phyloP scores from a whole-genome alignment of 495 filamentous ascomycete genomes.

The Penicillium verhagenii region DNA sequence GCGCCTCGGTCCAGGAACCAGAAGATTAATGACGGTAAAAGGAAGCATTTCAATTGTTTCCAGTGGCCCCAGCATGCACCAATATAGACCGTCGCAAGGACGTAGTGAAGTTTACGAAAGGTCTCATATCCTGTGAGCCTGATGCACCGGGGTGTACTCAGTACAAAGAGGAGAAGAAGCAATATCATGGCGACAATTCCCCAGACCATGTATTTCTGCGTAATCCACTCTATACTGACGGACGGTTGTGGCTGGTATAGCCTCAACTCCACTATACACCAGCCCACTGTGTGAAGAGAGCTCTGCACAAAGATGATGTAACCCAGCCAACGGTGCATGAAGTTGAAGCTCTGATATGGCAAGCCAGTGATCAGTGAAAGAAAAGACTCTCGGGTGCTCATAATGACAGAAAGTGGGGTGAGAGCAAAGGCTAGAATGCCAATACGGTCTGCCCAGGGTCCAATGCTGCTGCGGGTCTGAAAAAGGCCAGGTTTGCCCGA shows the following conservation, averaged over 20 bases:
- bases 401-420: slow-evolving; percentile 59
- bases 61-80: slow-evolving; percentile 70
- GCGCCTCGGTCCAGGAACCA: slow-evolving; percentile 55
- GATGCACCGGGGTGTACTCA: slow-evolving; percentile 55
- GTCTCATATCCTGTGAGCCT: slow-evolving; percentile 64
- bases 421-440: slow-evolving; percentile 66
- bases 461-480: slow-evolving; percentile 58
- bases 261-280: slow-evolving; percentile 58
- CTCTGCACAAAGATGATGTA: slow-evolving; percentile 62
- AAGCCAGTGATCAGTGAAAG: slow-evolving; percentile 61
- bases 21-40: slow-evolving; percentile 59
- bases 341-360: slow-evolving; percentile 68
- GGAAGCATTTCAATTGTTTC: slow-evolving; percentile 57
- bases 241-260: slow-evolving; percentile 65
- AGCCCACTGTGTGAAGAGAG: slow-evolving; percentile 62
- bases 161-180: slow-evolving; percentile 51
- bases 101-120: slow-evolving; percentile 63
- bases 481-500: slow-evolving; percentile 41
- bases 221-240: slow-evolving; percentile 49
- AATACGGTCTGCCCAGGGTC: slow-evolving; percentile 61
- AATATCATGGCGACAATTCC: slow-evolving; percentile 63
- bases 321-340: slow-evolving; percentile 65
- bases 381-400: slow-evolving; percentile 59
- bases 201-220: slow-evolving; percentile 60
- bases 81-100: slow-evolving; percentile 63